Percentiles rank a stretch among this genome's conserved stretches.
These are phyloP conservation scores for Suillus alpinus DNA, from an alignment of 768 basidiomycete species.

Conservation along the genomic window DNA sequence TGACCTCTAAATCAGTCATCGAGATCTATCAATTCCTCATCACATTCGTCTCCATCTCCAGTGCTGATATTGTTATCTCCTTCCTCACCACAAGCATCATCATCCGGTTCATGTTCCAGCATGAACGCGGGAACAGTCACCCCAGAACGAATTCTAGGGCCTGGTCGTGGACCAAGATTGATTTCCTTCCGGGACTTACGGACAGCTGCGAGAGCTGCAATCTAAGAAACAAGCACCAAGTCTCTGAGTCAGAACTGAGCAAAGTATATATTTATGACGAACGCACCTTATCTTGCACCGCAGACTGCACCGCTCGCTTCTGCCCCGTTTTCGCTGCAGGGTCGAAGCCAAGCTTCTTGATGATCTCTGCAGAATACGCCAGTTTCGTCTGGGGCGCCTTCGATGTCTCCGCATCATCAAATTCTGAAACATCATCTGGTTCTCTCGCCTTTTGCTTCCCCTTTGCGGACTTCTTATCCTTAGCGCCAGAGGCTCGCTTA, in stretches of 20 bases:
- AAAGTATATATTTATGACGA: background rate
- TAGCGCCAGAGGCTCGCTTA: constrained; percentile 16
- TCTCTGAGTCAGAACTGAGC: background rate
- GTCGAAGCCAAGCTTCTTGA: constrained; percentile 79
- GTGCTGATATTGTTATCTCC: constrained; percentile 14
- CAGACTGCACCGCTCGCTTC: constrained; percentile 36
- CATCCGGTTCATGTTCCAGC: constrained; percentile 8
- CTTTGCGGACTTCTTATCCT: constrained; percentile 12
- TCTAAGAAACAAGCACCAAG: constrained; percentile 32
- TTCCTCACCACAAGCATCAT: constrained; percentile 7
- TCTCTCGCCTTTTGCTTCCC: constrained; percentile 14
- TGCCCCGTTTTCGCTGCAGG: constrained; percentile 59
- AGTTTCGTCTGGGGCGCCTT: constrained; percentile 30
- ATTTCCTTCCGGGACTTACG: constrained; percentile 52
- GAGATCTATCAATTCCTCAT: constrained; percentile 26
- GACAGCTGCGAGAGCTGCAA: constrained; percentile 53
- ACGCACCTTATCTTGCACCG: constrained; percentile 58
- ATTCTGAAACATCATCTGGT: constrained; percentile 14
- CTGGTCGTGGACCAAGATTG: constrained; percentile 60
- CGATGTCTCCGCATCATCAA: constrained; percentile 11
- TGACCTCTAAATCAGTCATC: constrained; percentile 8
- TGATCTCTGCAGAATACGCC: constrained; percentile 62
- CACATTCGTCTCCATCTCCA: constrained; percentile 24
- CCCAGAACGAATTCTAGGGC: constrained; percentile 61
- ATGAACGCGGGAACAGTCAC: constrained; percentile 41